A percentile compares a stretch with the other conserved stretches of the same genome.
phyloP scores from a whole-genome alignment of 805 yeast species.

The Henningerozyma blattae region DNA sequence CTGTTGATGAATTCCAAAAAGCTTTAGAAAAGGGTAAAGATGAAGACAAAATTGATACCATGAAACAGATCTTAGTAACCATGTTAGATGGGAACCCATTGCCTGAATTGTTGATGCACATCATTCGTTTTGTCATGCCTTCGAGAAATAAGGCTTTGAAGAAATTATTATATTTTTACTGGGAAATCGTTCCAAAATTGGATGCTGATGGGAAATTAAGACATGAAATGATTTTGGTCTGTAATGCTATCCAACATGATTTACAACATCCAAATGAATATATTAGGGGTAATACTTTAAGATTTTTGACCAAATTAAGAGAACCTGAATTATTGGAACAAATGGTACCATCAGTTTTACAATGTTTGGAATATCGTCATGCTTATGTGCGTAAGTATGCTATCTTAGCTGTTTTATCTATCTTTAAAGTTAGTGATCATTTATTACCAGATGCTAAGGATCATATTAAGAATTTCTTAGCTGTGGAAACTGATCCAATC shows the following conservation, averaged over 20 bases:
- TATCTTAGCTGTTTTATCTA: constrained; percentile 76
- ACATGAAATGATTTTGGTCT: constrained; percentile 97
- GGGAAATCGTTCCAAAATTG: constrained; percentile 95
- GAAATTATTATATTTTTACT: constrained; percentile 84
- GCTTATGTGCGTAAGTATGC: constrained; percentile 98
- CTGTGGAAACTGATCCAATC: constrained; percentile 79
- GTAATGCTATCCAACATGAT: constrained; percentile 96
- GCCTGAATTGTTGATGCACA: constrained; percentile 91
- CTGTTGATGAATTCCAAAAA: constrained; percentile 61
- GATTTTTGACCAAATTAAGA: constrained; percentile 80
- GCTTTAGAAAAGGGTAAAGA: constrained; percentile 83
- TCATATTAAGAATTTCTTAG: constrained; percentile 57
- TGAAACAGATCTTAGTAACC: constrained; percentile 75
- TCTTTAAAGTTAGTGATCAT: constrained; percentile 72
- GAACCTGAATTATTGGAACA: constrained; percentile 94
- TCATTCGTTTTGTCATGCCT: constrained; percentile 96
- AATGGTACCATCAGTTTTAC: constrained; percentile 82
- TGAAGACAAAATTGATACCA: constrained; percentile 75
- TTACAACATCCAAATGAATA: constrained; percentile 97
- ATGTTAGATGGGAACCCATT: constrained; percentile 89
- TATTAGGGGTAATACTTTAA: constrained; percentile 87
- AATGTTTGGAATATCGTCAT: constrained; percentile 90
- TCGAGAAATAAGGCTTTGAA: constrained; percentile 82
- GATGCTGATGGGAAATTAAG: constrained; percentile 82
- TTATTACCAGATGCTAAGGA: constrained; percentile 94